A percentile compares a stretch with the other conserved stretches of the same genome.
These are phyloP conservation scores for Casaregolazyma lundiana DNA, from an alignment of 1,139 yeast genomes.

Conservation along the genomic window DNA sequence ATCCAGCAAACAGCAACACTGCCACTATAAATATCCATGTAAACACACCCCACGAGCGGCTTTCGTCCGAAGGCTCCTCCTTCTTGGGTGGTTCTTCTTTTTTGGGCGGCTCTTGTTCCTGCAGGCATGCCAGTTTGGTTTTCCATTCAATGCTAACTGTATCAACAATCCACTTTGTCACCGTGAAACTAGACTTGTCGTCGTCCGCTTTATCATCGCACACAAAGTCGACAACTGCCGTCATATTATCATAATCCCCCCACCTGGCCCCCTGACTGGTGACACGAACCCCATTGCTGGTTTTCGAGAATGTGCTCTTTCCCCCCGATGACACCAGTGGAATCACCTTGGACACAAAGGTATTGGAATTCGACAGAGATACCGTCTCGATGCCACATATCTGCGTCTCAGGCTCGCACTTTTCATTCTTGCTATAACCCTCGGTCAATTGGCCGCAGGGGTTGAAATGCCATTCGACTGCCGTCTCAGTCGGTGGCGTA, in stretches of 20 bases:
- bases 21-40: conserved; percentile 43
- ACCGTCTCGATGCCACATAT: conserved; percentile 46
- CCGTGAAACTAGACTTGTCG: conserved; percentile 32
- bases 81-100: conserved; percentile 12
- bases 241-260: conserved; percentile 55
- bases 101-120: conserved; percentile 10
- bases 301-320: too few species aligned
- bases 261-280: conserved; percentile 56
- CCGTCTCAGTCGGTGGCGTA: conserved; percentile 77
- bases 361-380: conserved; percentile 40
- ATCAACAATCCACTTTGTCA: conserved; percentile 36
- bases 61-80: conserved; percentile 22
- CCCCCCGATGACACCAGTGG: too few species aligned
- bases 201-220: conserved; percentile 42
- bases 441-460: conserved; percentile 52
- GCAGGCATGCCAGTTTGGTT: conserved; percentile 41
- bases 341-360: conserved; percentile 51
- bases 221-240: conserved; percentile 47
- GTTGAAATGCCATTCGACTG: conserved; percentile 62
- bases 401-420: conserved; percentile 70
- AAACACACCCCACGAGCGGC: conserved; percentile 33
- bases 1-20: conserved; percentile 63
- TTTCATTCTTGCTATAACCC: conserved; percentile 32
- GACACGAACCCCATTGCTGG: conserved; percentile 43
- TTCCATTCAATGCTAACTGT: conserved; percentile 33